Evolutionary conservation across 805 yeast genomes (phyloP).

Genomic region (Candida fluviatilis): DNA sequence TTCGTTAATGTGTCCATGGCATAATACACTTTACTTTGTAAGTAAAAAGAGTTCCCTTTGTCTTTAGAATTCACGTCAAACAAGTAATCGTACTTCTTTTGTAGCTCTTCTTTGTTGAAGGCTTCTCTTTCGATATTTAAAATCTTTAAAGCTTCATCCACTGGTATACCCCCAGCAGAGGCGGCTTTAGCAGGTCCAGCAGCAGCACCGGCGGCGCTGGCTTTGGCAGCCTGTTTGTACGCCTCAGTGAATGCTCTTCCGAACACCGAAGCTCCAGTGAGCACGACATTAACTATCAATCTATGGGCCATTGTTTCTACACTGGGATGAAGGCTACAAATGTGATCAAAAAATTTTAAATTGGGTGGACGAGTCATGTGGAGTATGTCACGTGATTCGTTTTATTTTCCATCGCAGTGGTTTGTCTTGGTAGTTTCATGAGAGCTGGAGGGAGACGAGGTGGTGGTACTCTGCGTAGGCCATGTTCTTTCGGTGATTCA

Average conservation of each 20-base stretch:
- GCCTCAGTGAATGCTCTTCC: slow-evolving; percentile 97
- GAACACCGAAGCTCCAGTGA: slow-evolving; percentile 93
- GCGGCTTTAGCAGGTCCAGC: slow-evolving; percentile 40
- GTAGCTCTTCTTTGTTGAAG: slow-evolving; percentile 54
- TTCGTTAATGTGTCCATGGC: slow-evolving; percentile 88
- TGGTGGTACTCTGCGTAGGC: too few species aligned
- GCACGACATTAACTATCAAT: slow-evolving; percentile 78
- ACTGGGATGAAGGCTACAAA: neutral
- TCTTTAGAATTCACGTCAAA: slow-evolving; percentile 89
- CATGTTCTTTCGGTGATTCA: too few species aligned
- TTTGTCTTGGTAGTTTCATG: too few species aligned
- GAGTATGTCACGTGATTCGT: too few species aligned
- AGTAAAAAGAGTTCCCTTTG: slow-evolving; percentile 91
- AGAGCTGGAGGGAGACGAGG: too few species aligned
- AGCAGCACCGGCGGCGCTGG: slow-evolving; percentile 66
- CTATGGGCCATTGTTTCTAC: slow-evolving; percentile 70
- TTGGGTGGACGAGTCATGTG: too few species aligned
- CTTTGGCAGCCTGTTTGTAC: slow-evolving; percentile 92
- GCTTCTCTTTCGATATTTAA: slow-evolving; percentile 66
- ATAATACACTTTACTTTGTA: slow-evolving; percentile 89
- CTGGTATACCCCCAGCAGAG: slow-evolving; percentile 71
- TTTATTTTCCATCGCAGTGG: neutral
- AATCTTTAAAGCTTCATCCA: slow-evolving; percentile 90
- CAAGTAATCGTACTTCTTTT: slow-evolving; percentile 71
- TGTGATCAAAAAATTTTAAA: too few species aligned